These are phyloP conservation scores for Nemania bipapillata DNA, from an alignment of 2,329 filamentous ascomycete species.

Conservation along the genomic window DNA sequence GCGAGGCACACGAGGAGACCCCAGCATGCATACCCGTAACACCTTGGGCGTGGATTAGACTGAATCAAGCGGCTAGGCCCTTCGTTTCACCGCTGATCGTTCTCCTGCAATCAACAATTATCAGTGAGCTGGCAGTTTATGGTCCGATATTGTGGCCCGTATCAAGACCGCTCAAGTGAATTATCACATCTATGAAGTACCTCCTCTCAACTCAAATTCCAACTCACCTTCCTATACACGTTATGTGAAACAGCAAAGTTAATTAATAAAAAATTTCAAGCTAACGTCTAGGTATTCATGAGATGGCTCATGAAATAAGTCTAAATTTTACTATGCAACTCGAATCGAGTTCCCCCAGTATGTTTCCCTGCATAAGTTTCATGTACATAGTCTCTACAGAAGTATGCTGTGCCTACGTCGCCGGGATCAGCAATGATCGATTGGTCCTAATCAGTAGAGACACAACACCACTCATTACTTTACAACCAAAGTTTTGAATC, in stretches of 20 bases:
- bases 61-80: neutral
- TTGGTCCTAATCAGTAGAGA: neutral
- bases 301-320: neutral
- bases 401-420: neutral
- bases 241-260: neutral
- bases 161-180: neutral
- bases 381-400: neutral
- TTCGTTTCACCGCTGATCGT: constrained; percentile 16
- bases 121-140: neutral
- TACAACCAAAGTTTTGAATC: neutral
- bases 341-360: neutral
- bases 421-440: neutral
- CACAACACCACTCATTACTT: neutral
- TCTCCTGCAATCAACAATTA: neutral
- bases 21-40: neutral
- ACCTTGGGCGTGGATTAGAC: neutral
- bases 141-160: neutral
- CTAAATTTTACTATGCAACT: neutral
- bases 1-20: neutral
- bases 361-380: neutral
- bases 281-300: neutral
- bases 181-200: neutral
- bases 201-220: neutral
- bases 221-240: neutral
- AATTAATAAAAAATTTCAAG: neutral